Base-by-base conservation (phyloP, 1,284 basidiomycete species). In the Cutaneotrichosporon cutaneum region DNA sequence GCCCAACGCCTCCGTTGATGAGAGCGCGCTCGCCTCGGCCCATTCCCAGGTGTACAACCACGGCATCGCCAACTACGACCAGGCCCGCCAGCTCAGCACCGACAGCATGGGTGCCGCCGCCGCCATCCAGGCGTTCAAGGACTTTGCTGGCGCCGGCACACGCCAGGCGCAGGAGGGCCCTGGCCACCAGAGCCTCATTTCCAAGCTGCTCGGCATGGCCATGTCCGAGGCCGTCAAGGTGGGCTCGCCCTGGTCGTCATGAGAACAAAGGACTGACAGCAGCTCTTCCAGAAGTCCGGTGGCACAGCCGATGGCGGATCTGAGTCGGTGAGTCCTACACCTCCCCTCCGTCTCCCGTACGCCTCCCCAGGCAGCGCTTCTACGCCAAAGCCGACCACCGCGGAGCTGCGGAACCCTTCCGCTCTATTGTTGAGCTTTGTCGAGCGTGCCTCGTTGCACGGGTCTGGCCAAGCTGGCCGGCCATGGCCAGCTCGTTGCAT, bases 121-220 rank as follows among this genome's bases (percentile, higher is more conserved):
- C 24, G 89, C 89, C 30, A 63, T 90, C 68, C 85, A 91, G 83
- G 89, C 75, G 10, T 68, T 79, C 65, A 77, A 77, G 70, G 50
- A 51, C 68, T 90, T 90, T 79, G 88, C 86, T 1, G 83, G 66
- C 30, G 62, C 70, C 27, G 70, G 78, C 10, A 60, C 55, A 10
- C 64, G 68, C 16, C 26, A 33, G 48, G 54, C 27, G 21, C 39
- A 26, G 54, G 47, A 61, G 60, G 10, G 36, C 27, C 67, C 74
- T 18, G 76, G 81, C 13, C 78, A 82, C 2, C 82, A 85, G 32
- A 64, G 71, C 61, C 71, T 74, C 63, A 69, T 76, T 64, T 68
- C 68, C 66, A 77, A 90, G 75, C 82, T 94, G 59, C 86, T 94
- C 76, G 87, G 88, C 68, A 78, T 91, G 76, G 91, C 90, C 13